Base-by-base conservation (phyloP, 768 basidiomycete genomes). In the Hericium rajendrae region DNA sequence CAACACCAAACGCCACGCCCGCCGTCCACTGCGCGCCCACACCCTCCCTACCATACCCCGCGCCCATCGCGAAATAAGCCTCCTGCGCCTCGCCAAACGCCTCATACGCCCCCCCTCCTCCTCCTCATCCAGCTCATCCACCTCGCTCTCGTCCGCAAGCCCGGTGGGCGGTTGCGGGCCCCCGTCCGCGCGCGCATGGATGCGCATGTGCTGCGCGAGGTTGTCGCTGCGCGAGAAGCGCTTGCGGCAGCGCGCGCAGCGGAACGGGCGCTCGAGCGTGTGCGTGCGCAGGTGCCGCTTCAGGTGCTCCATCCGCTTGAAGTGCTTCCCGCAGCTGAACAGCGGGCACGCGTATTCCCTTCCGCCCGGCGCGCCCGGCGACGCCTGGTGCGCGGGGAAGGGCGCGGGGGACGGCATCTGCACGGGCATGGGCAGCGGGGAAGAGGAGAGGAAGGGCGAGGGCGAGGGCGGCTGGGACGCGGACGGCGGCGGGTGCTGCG, bases 231-330 rank as follows among this genome's bases (percentile, higher is more conserved):
- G 76, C 62, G 88, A 90, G 71, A 97, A 97, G 59, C 81, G 78
- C 76, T 91, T 91, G 65, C 77, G 74, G 69, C 93, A 95, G 24
- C 75, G 72, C 48, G 78, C 73, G 67, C 93, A 94, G 55, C 76
- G 75, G 70, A 83, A 94, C 0, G 93, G 92, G 40, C 86, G 75
- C 70, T 94, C 92, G 81, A 90, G 81, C 26, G 91, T 94, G 67
- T 95, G 93, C 9, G 91, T 92, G 58, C 91, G 79, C 32, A 93
- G 71, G 69, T 95, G 93, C 48, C 92, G 73, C 71, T 90, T 89
- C 62, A 94, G 78, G 67, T 95, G 92, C 67, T 95, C 93, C 80
- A 88, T 85, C 11, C 93, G 83, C 77, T 92, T 94, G 81, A 94
- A 95, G 62, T 87, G 73, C 60, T 88, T 76, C 3, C 88, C 83